Conservation (phyloP, 2,329 filamentous ascomycete genomes). For the Emericellopsis cladophorae region DNA sequence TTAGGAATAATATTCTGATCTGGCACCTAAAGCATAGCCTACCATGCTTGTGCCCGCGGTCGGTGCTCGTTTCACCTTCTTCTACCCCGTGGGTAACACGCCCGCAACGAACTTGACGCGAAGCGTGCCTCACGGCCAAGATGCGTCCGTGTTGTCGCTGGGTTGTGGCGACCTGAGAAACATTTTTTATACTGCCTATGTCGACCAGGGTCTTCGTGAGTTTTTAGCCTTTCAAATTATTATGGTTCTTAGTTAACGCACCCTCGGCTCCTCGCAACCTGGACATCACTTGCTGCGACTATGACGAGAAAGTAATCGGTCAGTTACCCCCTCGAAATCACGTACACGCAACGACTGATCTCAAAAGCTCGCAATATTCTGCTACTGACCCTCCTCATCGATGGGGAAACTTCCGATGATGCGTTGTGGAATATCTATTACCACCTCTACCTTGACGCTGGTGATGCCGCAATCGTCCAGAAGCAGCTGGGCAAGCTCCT, state of each 20-base stretch:
- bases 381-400: constrained; percentile 35
- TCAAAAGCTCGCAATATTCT: constrained; percentile 39
- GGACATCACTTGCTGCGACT: constrained; percentile 45
- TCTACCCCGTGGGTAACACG: constrained; percentile 41
- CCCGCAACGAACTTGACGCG: constrained; percentile 36
- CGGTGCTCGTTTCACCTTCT: constrained; percentile 15
- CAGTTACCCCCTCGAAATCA: constrained; percentile 3
- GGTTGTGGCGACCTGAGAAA: constrained; percentile 45
- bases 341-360: neutral
- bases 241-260: constrained; percentile 5
- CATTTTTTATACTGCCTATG: constrained; percentile 39
- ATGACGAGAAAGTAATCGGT: constrained; percentile 36
- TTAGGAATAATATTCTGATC: too few species aligned
- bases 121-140: constrained; percentile 32
- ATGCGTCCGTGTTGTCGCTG: constrained; percentile 37
- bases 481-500: constrained; percentile 30
- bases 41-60: constrained; percentile 24
- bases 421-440: constrained; percentile 43
- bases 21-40: too few species aligned
- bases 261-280: constrained; percentile 18
- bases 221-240: constrained; percentile 1
- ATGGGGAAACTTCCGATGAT: constrained; percentile 16
- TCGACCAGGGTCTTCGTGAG: constrained; percentile 23
- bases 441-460: constrained; percentile 30
- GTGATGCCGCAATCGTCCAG: constrained; percentile 21